Evolutionary conservation across 2,329 filamentous ascomycete species (phyloP).

Genomic region (Penicillium sp.): DNA sequence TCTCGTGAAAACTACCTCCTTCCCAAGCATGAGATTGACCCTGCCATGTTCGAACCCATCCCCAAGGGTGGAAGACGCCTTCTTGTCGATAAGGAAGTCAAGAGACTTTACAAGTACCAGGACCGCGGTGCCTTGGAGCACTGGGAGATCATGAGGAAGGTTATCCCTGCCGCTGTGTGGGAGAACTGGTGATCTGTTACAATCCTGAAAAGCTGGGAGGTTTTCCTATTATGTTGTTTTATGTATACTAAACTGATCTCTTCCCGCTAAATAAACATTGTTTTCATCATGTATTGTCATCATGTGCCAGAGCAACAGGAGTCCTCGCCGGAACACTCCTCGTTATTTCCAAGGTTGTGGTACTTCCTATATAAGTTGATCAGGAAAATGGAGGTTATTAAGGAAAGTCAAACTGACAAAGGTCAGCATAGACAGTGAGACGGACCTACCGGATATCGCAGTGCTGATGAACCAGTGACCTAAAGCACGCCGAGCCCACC

Average conservation of each 20-base stretch:
- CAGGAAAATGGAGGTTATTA: too few relatives aligned
- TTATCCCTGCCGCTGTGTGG: slow-evolving; percentile 77
- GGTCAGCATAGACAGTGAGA: too few relatives aligned
- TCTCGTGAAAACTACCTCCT: slow-evolving; percentile 68
- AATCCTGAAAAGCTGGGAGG: not conserved
- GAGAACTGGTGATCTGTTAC: slow-evolving; percentile 69
- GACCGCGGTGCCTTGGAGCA: slow-evolving; percentile 75
- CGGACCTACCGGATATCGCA: too few relatives aligned
- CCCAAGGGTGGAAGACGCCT: slow-evolving; percentile 41
- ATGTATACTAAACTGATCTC: not conserved
- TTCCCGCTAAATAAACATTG: not conserved
- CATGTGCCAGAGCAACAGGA: not conserved
- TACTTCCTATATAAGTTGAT: not conserved
- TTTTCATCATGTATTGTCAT: not conserved
- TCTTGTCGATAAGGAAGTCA: slow-evolving; percentile 56
- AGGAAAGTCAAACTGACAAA: too few relatives aligned
- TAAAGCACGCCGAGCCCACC: too few relatives aligned
- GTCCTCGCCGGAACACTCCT: not conserved
- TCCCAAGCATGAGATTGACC: slow-evolving; percentile 68
- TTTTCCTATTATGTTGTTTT: not conserved
- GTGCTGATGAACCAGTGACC: too few relatives aligned
- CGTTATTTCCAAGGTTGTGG: not conserved
- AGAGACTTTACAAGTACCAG: slow-evolving; percentile 68
- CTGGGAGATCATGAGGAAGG: slow-evolving; percentile 87
- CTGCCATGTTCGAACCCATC: slow-evolving; percentile 39